Conservation (phyloP, 495 filamentous ascomycete genomes). For the Lasiosphaeria ovina region DNA sequence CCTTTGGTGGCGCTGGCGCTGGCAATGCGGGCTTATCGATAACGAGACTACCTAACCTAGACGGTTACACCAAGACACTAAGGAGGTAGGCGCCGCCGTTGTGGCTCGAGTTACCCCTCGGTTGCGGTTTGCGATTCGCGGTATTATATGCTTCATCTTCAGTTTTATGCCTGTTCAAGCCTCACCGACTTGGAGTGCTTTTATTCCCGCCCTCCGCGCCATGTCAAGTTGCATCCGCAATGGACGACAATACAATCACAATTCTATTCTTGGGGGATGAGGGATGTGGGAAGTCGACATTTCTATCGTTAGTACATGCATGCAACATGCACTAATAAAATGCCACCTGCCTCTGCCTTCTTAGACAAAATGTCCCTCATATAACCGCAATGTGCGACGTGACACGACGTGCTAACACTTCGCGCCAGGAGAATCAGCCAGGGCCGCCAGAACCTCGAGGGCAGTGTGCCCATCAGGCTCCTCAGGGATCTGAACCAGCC, state of each 20-base stretch:
- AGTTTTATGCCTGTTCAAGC: too few species aligned
- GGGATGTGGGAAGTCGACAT: constrained; percentile 81
- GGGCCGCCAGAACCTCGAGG: constrained; percentile 38
- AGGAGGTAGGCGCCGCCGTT: too few species aligned
- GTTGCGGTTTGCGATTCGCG: too few species aligned
- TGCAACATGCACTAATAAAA: not conserved
- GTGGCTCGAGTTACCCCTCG: too few species aligned
- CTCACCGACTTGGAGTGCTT: not conserved
- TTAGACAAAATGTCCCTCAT: too few species aligned
- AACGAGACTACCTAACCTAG: not conserved
- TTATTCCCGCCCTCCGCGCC: not conserved
- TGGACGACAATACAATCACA: constrained; percentile 54
- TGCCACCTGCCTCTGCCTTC: not conserved
- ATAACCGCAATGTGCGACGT: not conserved
- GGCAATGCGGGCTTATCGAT: not conserved
- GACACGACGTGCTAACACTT: constrained; percentile 9
- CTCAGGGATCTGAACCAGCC: constrained; percentile 79
- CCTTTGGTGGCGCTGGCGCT: not conserved
- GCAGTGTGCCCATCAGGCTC: constrained; percentile 45
- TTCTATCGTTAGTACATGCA: constrained; percentile 67
- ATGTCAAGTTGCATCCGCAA: constrained; percentile 16
- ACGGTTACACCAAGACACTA: too few species aligned
- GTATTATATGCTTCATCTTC: too few species aligned
- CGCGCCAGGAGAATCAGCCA: constrained; percentile 47
- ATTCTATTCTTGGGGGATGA: constrained; percentile 79